phyloP scores from a whole-genome alignment of 75 land plant genomes.

The Sequoiadendron giganteum region DNA sequence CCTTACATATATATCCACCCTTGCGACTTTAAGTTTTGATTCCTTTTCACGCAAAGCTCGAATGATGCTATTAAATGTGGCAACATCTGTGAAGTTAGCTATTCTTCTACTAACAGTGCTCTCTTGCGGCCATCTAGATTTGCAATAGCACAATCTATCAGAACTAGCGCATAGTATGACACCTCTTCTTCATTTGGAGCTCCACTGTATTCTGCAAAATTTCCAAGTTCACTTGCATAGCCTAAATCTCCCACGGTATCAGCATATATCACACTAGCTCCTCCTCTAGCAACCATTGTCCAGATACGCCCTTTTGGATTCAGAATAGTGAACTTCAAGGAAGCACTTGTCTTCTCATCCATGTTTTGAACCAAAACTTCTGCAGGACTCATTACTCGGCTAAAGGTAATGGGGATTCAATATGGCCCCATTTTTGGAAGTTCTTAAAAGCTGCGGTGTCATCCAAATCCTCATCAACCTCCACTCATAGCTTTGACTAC shows the following conservation, averaged over 20 bases:
- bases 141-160: slow-evolving; percentile 88
- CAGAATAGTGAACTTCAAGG: too few species aligned
- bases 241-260: slow-evolving; percentile 65
- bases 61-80: slow-evolving; percentile 93
- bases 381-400: too few species aligned
- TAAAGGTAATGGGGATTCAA: too few species aligned
- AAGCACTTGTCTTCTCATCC: too few species aligned
- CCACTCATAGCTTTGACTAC: too few species aligned
- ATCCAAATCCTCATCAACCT: too few species aligned
- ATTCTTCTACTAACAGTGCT: slow-evolving; percentile 89
- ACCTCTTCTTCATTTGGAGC: slow-evolving; percentile 44
- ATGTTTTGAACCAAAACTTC: too few species aligned
- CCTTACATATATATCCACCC: slow-evolving; percentile 81
- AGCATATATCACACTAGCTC: too few species aligned
- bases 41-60: slow-evolving; percentile 91
- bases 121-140: slow-evolving; percentile 80
- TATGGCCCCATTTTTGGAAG: too few species aligned
- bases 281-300: too few species aligned
- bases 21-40: slow-evolving; percentile 75
- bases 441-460: too few species aligned
- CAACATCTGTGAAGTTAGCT: slow-evolving; percentile 97
- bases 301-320: too few species aligned
- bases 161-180: slow-evolving; percentile 85
- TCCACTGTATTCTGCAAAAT: slow-evolving; percentile 91
- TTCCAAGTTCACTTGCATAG: slow-evolving; percentile 87